Evolutionary conservation across 2,329 filamentous ascomycete species (phyloP).

Genomic region (Fusarium sp.): DNA sequence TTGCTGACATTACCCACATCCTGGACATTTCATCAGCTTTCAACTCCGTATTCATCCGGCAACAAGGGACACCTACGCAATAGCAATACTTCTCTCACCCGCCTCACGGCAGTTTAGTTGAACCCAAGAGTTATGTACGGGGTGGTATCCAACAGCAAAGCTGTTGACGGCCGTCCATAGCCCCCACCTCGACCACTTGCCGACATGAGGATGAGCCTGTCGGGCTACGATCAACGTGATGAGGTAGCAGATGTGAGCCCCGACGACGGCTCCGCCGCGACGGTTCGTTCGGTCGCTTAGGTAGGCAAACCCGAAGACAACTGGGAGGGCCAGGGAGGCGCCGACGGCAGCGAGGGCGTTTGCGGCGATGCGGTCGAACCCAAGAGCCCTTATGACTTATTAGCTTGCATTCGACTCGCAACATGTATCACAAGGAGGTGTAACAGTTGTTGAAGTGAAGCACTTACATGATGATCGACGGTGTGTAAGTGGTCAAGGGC

Average conservation of each 20-base stretch:
- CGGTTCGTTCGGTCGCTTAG: conserved; percentile 60
- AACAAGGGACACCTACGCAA: conserved; percentile 35
- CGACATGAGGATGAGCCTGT: conserved; percentile 52
- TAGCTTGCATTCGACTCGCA: neutral
- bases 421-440: neutral
- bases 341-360: conserved; percentile 61
- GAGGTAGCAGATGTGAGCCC: conserved; percentile 59
- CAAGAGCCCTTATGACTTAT: neutral
- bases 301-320: conserved; percentile 62
- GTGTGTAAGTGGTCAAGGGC: conserved; percentile 64
- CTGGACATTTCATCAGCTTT: conserved; percentile 48
- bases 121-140: conserved; percentile 63
- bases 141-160: conserved; percentile 64
- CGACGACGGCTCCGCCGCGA: conserved; percentile 57
- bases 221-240: conserved; percentile 56
- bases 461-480: conserved; percentile 55
- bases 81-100: conserved; percentile 59
- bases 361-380: conserved; percentile 58
- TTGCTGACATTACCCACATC: conserved; percentile 61
- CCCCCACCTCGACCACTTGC: conserved; percentile 20
- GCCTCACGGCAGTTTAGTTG: conserved; percentile 61
- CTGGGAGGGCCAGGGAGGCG: conserved; percentile 57
- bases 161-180: conserved; percentile 61
- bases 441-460: neutral
- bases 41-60: neutral